Conservation (phyloP, 805 yeast genomes). For the Clavispora santaluciae region DNA sequence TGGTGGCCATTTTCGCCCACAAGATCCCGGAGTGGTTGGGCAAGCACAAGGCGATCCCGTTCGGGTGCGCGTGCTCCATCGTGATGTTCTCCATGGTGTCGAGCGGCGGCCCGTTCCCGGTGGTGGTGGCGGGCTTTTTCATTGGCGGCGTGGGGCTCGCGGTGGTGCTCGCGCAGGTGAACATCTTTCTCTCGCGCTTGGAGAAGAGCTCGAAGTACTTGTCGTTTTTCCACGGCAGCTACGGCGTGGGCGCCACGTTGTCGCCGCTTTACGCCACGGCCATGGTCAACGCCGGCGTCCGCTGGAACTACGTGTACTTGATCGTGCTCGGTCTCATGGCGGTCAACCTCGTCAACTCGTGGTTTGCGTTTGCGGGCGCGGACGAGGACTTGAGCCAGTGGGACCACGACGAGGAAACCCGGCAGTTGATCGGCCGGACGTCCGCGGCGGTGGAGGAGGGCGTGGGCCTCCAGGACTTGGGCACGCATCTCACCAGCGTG, state of each 20-base stretch:
- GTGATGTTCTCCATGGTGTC: conserved; percentile 15
- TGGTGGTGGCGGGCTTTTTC: conserved; percentile 20
- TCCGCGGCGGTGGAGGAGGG: conserved; percentile 2
- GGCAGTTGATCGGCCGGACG: conserved; percentile 1
- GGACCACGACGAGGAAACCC: conserved; percentile 11
- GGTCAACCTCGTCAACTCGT: conserved; percentile 5
- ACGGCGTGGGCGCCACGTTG: conserved; percentile 23
- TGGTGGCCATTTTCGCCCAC: conserved; percentile 15
- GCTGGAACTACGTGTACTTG: conserved; percentile 18
- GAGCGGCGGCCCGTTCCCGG: conserved; percentile 18
- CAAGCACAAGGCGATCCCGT: conserved; percentile 12
- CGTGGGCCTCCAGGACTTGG: conserved; percentile 7
- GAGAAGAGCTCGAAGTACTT: conserved; percentile 18
- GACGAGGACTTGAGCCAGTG: conserved; percentile 15
- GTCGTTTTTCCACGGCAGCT: conserved; percentile 19
- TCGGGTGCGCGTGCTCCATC: conserved; percentile 11
- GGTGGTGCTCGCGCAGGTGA: conserved; percentile 17
- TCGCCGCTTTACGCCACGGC: conserved; percentile 19
- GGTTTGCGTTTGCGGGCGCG: conserved; percentile 12
- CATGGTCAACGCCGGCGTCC: conserved; percentile 12
- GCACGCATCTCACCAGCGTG: conserved; percentile 1
- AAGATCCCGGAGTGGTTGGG: conserved; percentile 16
- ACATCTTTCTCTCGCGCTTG: conserved; percentile 19
- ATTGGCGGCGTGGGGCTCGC: conserved; percentile 22
- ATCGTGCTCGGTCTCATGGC: conserved; percentile 14